Base-by-base conservation (phyloP, 345 rosid species). In the Psidium guajava region DNA sequence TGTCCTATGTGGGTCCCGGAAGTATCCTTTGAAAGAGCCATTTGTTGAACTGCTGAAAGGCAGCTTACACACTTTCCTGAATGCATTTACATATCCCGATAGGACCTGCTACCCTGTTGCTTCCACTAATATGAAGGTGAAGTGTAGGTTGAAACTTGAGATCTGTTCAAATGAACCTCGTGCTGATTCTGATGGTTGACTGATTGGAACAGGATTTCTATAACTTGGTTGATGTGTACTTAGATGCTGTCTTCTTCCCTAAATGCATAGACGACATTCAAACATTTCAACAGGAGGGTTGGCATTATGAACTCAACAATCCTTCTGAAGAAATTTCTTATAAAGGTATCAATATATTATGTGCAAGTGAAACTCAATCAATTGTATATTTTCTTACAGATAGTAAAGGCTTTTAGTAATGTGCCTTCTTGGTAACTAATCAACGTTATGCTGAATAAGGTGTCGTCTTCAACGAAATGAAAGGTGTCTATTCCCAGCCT, bases 51-150 rank as follows among this genome's bases (percentile, higher is more conserved):
- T 97, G 73, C 90, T 97, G 84, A 97, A 96, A 87, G 99, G 99
- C 75, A 97, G 99, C 89, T 90, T 97, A 91, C 88, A 97, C 83
- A 97, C 99, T 53, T 97, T 96, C 86, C 85, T 97, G 86, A 97
- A 97, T 90, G 99, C 99, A 54, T 95, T 97, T 87, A 97, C 99
- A 2, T 97, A 96, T 91, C 99, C 99, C 58, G 99, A 97, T 84
- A 93, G 99, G 90, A 97, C 99, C 27, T 96, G 99, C 88, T 97
- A 96, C 86, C 99, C 99, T 5, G 98, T 97, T 87, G 99, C 99
- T 86, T 97, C 99, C 83, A 96, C 99, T 11, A 97, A 97, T 89
- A 88, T 90, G 56, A 97, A 96, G 96, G 99, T 97, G 88, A 87
- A 27, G 75, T 51, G 42, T 75, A 75, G 84, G 54, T 87, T 11